A percentile compares a stretch with the other conserved stretches of the same genome.
These are phyloP conservation scores for Cryptococcus sp. DNA, from an alignment of 1,284 basidiomycete genomes.

Conservation along the genomic window DNA sequence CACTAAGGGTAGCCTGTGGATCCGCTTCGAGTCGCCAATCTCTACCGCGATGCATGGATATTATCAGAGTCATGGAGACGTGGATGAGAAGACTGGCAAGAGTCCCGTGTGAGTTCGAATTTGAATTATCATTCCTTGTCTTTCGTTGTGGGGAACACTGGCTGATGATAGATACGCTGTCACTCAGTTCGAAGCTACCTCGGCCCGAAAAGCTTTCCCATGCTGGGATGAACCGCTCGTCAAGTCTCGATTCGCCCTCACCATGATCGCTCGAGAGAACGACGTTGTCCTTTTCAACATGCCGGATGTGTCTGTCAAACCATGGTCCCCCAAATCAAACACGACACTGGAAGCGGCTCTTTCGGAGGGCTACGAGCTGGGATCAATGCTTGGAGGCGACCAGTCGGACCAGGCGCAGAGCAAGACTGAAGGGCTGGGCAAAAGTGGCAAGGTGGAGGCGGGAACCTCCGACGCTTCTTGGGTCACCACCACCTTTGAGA, in stretches of 20 bases:
- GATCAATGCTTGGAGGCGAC: slow-evolving; percentile 34
- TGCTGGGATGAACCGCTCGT: slow-evolving; percentile 88
- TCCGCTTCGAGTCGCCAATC: slow-evolving; percentile 54
- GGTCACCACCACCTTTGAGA: slow-evolving; percentile 75
- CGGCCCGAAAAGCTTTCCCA: slow-evolving; percentile 74
- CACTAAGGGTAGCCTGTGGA: slow-evolving; percentile 47
- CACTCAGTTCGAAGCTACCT: slow-evolving; percentile 79
- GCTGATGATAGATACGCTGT: slow-evolving; percentile 55
- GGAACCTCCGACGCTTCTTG: slow-evolving; percentile 50
- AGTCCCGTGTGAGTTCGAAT: slow-evolving; percentile 43
- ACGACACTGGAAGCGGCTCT: slow-evolving; percentile 30
- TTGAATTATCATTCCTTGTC: no score
- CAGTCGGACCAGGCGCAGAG: slow-evolving; percentile 29
- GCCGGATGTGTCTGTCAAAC: slow-evolving; percentile 59
- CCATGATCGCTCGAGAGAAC: slow-evolving; percentile 70
- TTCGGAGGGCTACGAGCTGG: slow-evolving; percentile 40
- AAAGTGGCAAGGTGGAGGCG: slow-evolving; percentile 46
- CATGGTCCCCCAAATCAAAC: slow-evolving; percentile 40
- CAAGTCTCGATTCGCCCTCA: slow-evolving; percentile 79
- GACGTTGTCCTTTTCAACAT: slow-evolving; percentile 75
- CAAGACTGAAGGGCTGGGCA: slow-evolving; percentile 31
- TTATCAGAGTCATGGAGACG: slow-evolving; percentile 47
- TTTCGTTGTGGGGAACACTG: background rate
- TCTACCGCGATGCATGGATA: slow-evolving; percentile 59
- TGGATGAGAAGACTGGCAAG: slow-evolving; percentile 49